Evolutionary conservation across 805 yeast genomes (phyloP).

Genomic region (Jamesozyma jinghongensis): DNA sequence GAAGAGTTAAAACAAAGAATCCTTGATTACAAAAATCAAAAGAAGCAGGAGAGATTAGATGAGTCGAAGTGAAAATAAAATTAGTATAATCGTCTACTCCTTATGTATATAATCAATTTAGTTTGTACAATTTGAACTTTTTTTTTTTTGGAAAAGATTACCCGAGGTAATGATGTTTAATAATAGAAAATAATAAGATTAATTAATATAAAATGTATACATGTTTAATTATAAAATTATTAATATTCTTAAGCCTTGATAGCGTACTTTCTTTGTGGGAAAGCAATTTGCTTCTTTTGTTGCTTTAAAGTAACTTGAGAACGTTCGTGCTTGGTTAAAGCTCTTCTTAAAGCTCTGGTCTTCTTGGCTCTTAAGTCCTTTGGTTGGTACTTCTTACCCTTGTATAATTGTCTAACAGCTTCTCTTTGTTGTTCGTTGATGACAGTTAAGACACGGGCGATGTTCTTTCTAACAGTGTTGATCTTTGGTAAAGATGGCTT

Average conservation of each 20-base stretch:
- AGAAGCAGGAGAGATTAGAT: constrained; percentile 25
- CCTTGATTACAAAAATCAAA: constrained; percentile 43
- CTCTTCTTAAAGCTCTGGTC: constrained; percentile 99
- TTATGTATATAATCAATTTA: too few species aligned
- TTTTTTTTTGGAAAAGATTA: too few species aligned
- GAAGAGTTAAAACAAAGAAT: constrained; percentile 57
- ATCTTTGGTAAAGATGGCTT: constrained; percentile 93
- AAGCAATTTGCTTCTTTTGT: constrained; percentile 86
- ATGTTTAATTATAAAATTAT: constrained; percentile 1
- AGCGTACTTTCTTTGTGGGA: constrained; percentile 98
- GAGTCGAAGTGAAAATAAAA: not conserved
- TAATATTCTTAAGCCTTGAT: constrained; percentile 75
- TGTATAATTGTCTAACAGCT: constrained; percentile 89
- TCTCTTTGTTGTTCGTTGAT: constrained; percentile 97
- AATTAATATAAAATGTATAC: constrained; percentile 2
- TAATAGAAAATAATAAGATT: constrained; percentile 1
- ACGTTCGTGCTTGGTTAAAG: constrained; percentile 83
- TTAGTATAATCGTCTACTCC: too few species aligned
- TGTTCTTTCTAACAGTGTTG: constrained; percentile 95
- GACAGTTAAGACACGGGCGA: constrained; percentile 96
- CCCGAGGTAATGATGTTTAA: too few species aligned
- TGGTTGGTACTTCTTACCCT: constrained; percentile 93
- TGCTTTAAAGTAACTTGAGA: constrained; percentile 77
- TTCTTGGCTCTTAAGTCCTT: constrained; percentile 99
- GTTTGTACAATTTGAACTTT: not conserved